Percentiles rank a stretch among this genome's conserved stretches.
phyloP scores from a whole-genome alignment of 2,329 filamentous ascomycete species.

The Colletotrichum karsti region DNA sequence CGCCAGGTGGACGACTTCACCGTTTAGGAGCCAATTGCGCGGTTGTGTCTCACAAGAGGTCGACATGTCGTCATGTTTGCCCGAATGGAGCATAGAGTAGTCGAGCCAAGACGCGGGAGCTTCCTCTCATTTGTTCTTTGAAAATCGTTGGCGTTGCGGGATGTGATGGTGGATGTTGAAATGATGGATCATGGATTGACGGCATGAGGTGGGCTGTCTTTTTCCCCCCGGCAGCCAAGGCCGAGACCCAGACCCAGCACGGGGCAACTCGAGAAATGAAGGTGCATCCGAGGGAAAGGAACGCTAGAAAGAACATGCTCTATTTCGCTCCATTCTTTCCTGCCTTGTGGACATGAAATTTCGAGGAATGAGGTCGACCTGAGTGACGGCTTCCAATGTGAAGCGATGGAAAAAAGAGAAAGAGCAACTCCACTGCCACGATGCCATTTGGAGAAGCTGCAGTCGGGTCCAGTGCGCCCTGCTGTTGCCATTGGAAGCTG shows the following conservation, averaged over 20 bases:
- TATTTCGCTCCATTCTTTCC: not conserved
- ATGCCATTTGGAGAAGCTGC: slow-evolving; percentile 21
- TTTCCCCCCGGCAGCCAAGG: not conserved
- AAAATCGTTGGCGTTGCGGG: not conserved
- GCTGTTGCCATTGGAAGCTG: too few species aligned
- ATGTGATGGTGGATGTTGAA: not conserved
- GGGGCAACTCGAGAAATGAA: not conserved
- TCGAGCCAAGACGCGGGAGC: not conserved
- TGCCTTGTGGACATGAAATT: not conserved
- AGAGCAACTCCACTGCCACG: not conserved
- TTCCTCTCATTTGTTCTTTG: not conserved
- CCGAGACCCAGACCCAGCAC: not conserved
- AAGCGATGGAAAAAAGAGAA: not conserved
- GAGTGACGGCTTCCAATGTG: too few species aligned
- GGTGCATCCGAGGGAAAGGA: slow-evolving; percentile 2
- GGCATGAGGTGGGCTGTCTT: not conserved
- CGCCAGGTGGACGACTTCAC: not conserved
- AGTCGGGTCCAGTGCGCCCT: too few species aligned
- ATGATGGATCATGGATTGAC: not conserved
- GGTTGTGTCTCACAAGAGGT: not conserved
- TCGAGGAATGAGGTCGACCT: not conserved
- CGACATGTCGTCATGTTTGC: not conserved
- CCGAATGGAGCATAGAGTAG: not conserved
- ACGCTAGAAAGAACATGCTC: slow-evolving; percentile 1
- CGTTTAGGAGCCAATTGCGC: not conserved